These are phyloP conservation scores for Cryptococcus hybrid DNA, from an alignment of 1,284 basidiomycete species.

Conservation along the genomic window DNA sequence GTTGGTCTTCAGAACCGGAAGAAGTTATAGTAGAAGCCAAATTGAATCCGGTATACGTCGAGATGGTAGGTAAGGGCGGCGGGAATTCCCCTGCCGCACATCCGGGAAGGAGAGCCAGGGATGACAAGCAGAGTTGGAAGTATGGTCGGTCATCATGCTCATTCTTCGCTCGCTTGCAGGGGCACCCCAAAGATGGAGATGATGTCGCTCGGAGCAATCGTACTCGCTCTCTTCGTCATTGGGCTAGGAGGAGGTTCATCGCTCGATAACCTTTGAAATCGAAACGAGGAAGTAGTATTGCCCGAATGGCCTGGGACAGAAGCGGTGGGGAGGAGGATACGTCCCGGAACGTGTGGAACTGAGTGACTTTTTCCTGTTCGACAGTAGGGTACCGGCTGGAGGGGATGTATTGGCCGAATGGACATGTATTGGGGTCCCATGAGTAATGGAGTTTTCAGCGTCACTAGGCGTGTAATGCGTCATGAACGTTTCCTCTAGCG, in stretches of 20 bases:
- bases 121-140: background rate
- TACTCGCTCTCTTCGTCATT: background rate
- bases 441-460: background rate
- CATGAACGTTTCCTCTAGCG: conserved; percentile 14
- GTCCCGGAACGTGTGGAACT: conserved; percentile 4
- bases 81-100: background rate
- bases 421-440: background rate
- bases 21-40: background rate
- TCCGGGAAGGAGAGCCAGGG: background rate
- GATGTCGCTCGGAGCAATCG: conserved; percentile 15
- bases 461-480: background rate
- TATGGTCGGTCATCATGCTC: conserved; percentile 10
- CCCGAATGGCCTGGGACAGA: background rate
- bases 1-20: background rate
- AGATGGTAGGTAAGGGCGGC: conserved; percentile 1
- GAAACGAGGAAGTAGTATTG: too few relatives aligned
- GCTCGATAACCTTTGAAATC: background rate
- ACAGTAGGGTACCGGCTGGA: conserved; percentile 4
- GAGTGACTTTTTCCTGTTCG: conserved; percentile 16
- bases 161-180: conserved; percentile 16
- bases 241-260: background rate
- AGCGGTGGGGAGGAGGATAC: background rate
- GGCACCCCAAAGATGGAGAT: conserved; percentile 24
- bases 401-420: background rate
- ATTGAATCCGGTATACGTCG: background rate